A percentile compares a stretch with the other conserved stretches of the same genome.
These are phyloP conservation scores for Sporothrix mexicana DNA, from an alignment of 2,329 filamentous ascomycete species.

Conservation along the genomic window DNA sequence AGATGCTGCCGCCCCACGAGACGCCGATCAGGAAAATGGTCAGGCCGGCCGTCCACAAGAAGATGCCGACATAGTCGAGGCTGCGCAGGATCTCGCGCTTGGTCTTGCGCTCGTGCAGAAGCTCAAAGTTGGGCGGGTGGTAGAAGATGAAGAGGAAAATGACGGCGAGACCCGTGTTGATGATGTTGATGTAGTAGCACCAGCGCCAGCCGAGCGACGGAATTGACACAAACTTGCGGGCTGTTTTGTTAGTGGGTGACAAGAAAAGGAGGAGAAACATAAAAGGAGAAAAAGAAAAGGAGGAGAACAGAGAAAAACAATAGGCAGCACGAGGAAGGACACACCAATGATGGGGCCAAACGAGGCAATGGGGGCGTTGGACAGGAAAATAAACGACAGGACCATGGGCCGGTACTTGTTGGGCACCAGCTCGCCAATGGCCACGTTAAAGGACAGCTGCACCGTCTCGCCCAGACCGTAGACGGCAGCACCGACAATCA, in stretches of 20 bases:
- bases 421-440: constrained; percentile 50
- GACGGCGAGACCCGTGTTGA: constrained; percentile 44
- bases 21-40: constrained; percentile 54
- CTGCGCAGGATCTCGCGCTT: constrained; percentile 45
- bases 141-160: constrained; percentile 50
- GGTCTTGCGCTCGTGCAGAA: constrained; percentile 49
- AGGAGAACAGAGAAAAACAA: too few relatives aligned
- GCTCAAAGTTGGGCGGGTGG: constrained; percentile 49
- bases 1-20: constrained; percentile 51
- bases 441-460: constrained; percentile 48
- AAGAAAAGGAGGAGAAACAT: too few relatives aligned
- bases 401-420: constrained; percentile 50
- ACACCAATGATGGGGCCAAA: constrained; percentile 46
- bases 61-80: constrained; percentile 51
- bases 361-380: constrained; percentile 41
- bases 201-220: constrained; percentile 49
- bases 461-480: constrained; percentile 48
- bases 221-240: constrained; percentile 44
- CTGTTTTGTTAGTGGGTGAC: not conserved
- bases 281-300: too few relatives aligned
- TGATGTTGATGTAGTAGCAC: constrained; percentile 52
- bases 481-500: constrained; percentile 47
- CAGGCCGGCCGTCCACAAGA: constrained; percentile 53
- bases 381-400: constrained; percentile 45
- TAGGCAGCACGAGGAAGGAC: constrained; percentile 21